Evolutionary conservation across 495 filamentous ascomycete genomes (phyloP).

Genomic region (Neurospora sp.): DNA sequence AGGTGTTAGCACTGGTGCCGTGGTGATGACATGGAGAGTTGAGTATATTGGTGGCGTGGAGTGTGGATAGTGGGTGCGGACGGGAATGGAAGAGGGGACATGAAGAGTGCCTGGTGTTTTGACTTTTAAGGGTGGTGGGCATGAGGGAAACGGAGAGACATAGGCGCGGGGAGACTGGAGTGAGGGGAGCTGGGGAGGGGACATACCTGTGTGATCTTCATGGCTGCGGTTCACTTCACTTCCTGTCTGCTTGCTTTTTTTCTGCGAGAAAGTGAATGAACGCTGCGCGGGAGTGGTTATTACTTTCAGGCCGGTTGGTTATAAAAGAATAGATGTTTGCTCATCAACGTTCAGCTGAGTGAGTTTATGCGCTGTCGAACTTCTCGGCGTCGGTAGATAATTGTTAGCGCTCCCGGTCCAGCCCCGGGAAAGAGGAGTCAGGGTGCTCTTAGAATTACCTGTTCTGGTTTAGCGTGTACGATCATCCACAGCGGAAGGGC

Average conservation of each 20-base stretch:
- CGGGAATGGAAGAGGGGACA: neutral
- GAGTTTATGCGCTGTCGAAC: neutral
- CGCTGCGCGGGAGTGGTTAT: neutral
- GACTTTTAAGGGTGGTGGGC: neutral
- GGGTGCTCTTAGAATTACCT: neutral
- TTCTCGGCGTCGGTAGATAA: neutral
- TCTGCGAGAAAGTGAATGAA: neutral
- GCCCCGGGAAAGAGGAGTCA: neutral
- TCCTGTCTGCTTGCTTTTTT: neutral
- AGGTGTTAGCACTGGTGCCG: neutral
- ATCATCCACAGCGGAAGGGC: neutral
- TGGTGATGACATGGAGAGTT: neutral
- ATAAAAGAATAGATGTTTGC: neutral
- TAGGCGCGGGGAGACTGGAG: neutral
- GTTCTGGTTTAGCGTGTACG: neutral
- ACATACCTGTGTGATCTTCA: conserved; percentile 1
- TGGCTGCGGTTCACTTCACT: neutral
- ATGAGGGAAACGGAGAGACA: neutral
- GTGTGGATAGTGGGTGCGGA: too few relatives aligned
- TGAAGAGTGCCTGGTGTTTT: neutral
- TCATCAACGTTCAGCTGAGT: neutral
- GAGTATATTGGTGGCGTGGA: neutral
- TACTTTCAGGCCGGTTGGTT: neutral
- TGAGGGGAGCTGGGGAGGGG: neutral
- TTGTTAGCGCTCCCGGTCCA: neutral